Percentiles rank a stretch among this genome's conserved stretches.
phyloP scores from a whole-genome alignment of 495 filamentous ascomycete genomes.

The Geoglossum glabrum region DNA sequence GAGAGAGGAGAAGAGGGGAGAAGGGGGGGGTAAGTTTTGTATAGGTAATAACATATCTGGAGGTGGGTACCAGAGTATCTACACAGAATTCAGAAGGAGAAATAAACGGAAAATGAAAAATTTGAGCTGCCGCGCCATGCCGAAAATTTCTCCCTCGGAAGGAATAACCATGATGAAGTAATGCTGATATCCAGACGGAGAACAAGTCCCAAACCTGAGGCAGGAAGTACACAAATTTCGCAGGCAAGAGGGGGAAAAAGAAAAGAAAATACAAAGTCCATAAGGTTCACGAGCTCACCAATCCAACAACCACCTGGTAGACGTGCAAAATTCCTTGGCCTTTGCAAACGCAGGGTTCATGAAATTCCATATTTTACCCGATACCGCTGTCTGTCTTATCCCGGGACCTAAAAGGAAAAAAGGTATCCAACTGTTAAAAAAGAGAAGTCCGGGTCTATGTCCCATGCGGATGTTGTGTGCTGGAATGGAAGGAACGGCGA shows the following conservation, averaged over 20 bases:
- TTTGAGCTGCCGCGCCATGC: not conserved
- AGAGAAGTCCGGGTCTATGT: not conserved
- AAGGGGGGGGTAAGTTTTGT: not conserved
- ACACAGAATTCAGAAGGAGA: not conserved
- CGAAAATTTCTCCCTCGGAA: not conserved
- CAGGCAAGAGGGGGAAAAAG: not conserved
- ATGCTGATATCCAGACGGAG: not conserved
- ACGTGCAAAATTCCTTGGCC: not conserved
- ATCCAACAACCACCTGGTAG: not conserved
- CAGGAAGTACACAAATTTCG: not conserved
- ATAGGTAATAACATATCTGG: not conserved
- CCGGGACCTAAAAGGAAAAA: not conserved
- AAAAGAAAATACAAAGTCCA: not conserved
- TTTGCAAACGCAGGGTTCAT: not conserved
- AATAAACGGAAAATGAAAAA: not conserved
- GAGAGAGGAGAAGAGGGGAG: too few species aligned
- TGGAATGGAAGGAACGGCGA: not conserved
- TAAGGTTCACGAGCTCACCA: not conserved
- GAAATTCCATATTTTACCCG: not conserved
- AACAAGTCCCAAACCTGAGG: not conserved
- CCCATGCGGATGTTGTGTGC: not conserved
- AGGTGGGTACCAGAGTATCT: not conserved
- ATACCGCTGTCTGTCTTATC: not conserved
- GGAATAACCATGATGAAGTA: not conserved
- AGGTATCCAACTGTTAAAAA: not conserved